These are phyloP conservation scores for Torrubiella hemipterigena DNA, from an alignment of 2,329 filamentous ascomycete species.

Conservation along the genomic window DNA sequence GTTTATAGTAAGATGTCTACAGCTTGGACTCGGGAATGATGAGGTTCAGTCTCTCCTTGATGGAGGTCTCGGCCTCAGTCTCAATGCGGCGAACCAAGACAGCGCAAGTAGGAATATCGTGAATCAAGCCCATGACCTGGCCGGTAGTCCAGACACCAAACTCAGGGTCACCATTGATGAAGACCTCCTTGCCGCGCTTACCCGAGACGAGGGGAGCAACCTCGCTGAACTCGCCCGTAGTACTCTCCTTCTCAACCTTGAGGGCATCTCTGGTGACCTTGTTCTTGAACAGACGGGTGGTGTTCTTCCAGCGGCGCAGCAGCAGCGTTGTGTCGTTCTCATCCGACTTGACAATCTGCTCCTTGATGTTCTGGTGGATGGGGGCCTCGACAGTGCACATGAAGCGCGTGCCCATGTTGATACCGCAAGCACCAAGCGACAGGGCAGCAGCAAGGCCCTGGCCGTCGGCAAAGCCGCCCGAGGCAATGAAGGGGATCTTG, in stretches of 20 bases:
- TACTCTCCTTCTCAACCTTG: conserved; percentile 73
- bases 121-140: conserved; percentile 82
- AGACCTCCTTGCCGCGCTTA: conserved; percentile 82
- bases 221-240: conserved; percentile 78
- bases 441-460: conserved; percentile 86
- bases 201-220: conserved; percentile 81
- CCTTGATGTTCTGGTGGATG: conserved; percentile 87
- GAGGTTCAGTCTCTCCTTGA: conserved; percentile 47
- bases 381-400: conserved; percentile 93
- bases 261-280: conserved; percentile 72
- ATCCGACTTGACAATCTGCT: conserved; percentile 74
- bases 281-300: conserved; percentile 77
- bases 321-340: conserved; percentile 89
- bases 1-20: conserved; percentile 23
- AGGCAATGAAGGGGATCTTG: conserved; percentile 84
- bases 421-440: conserved; percentile 77
- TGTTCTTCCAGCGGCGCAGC: conserved; percentile 86
- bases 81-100: conserved; percentile 62
- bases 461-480: conserved; percentile 90
- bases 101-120: conserved; percentile 69
- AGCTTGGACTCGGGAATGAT: conserved; percentile 47
- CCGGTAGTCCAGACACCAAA: conserved; percentile 95
- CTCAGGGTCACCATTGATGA: conserved; percentile 81
- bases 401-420: conserved; percentile 98
- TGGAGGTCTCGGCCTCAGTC: conserved; percentile 57